A percentile compares a stretch with the other conserved stretches of the same genome.
Evolutionary conservation across 495 filamentous ascomycete species (phyloP).

Genomic region (Cercophora scortea): DNA sequence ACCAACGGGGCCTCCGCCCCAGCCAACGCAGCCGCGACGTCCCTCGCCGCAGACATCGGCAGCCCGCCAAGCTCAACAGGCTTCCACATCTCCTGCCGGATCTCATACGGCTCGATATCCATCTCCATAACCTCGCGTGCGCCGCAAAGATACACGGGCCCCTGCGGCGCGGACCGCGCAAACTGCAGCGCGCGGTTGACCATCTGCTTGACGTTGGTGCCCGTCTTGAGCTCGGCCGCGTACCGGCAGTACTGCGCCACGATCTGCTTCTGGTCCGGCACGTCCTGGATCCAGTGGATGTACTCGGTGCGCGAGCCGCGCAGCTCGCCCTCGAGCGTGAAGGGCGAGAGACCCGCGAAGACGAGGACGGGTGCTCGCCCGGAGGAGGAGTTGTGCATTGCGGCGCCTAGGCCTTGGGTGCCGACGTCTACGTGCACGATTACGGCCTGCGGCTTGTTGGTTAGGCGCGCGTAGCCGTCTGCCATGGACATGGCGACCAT

Average conservation of each 20-base stretch:
- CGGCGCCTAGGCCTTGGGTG: slow-evolving; percentile 80
- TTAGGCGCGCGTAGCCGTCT: slow-evolving; percentile 86
- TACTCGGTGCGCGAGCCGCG: slow-evolving; percentile 85
- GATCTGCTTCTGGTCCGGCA: slow-evolving; percentile 90
- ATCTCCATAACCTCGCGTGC: slow-evolving; percentile 90
- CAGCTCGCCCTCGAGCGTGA: slow-evolving; percentile 86
- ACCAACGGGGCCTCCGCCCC: slow-evolving; percentile 68
- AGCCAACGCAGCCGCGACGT: slow-evolving; percentile 63
- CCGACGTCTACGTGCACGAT: slow-evolving; percentile 97
- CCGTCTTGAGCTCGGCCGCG: slow-evolving; percentile 79
- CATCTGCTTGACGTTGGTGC: slow-evolving; percentile 92
- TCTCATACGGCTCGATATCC: slow-evolving; percentile 72
- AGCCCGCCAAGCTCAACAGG: slow-evolving; percentile 71
- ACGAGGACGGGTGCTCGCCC: slow-evolving; percentile 83
- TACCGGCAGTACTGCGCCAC: slow-evolving; percentile 93
- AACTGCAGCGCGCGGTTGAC: slow-evolving; percentile 87
- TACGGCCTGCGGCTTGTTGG: slow-evolving; percentile 78
- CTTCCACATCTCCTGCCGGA: slow-evolving; percentile 69
- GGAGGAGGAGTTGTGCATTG: slow-evolving; percentile 84
- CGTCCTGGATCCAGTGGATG: slow-evolving; percentile 97
- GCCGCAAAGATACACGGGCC: slow-evolving; percentile 79
- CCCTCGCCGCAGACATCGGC: slow-evolving; percentile 53
- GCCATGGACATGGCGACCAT: slow-evolving; percentile 98
- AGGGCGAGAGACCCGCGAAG: slow-evolving; percentile 85
- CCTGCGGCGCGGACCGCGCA: slow-evolving; percentile 70